phyloP scores from a whole-genome alignment of 2,329 filamentous ascomycete species.

The Madurella mycetomatis region DNA sequence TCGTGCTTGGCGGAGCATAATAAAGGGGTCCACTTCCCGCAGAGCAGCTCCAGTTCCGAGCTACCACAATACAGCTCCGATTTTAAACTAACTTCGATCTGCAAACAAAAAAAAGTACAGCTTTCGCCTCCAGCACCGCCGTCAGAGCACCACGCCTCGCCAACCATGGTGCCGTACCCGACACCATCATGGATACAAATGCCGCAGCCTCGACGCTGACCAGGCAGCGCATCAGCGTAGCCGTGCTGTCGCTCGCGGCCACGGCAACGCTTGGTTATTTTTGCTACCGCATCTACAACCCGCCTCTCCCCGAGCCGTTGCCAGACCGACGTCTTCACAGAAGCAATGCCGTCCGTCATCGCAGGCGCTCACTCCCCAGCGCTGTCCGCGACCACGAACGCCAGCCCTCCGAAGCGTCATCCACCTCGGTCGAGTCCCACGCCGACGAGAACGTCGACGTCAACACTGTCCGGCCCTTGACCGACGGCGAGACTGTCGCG shows the following conservation, averaged over 20 bases:
- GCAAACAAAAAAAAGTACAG: not conserved
- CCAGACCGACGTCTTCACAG: constrained; percentile 49
- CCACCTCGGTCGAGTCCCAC: constrained; percentile 38
- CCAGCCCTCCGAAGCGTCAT: constrained; percentile 37
- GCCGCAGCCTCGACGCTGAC: constrained; percentile 50
- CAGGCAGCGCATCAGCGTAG: constrained; percentile 52
- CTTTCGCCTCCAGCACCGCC: not conserved
- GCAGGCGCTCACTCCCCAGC: constrained; percentile 23
- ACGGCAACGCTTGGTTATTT: constrained; percentile 56
- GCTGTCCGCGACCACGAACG: constrained; percentile 22
- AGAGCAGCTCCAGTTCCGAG: too few species aligned
- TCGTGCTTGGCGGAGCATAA: too few species aligned
- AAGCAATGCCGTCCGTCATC: constrained; percentile 62
- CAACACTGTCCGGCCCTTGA: constrained; percentile 26
- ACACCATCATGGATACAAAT: constrained; percentile 28
- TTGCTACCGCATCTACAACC: constrained; percentile 41
- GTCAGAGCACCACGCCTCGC: not conserved
- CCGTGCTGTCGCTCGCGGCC: constrained; percentile 51
- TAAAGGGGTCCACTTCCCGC: too few species aligned
- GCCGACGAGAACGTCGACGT: constrained; percentile 41
- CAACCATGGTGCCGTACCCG: constrained; percentile 19
- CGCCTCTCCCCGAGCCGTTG: constrained; percentile 22
- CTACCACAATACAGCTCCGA: too few species aligned
- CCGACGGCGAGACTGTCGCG: constrained; percentile 34
- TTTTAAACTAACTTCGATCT: not conserved